Evolutionary conservation across 106 monocot genomes (phyloP).

Genomic region (Acorus calamus): DNA sequence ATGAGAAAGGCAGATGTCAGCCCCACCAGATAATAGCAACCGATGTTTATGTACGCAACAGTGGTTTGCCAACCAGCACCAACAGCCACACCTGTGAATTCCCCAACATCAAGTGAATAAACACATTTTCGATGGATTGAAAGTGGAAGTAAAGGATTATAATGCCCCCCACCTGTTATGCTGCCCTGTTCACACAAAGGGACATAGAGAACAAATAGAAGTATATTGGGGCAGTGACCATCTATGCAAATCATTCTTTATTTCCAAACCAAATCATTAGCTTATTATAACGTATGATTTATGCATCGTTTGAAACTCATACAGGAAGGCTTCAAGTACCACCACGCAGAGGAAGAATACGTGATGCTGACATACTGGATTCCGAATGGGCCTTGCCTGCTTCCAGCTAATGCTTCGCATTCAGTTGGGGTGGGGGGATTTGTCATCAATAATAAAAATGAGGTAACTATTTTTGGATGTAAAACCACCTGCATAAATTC

Average conservation of each 20-base stretch:
- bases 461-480: constrained; percentile 20
- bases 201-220: not conserved
- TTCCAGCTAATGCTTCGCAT: constrained; percentile 91
- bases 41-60: constrained; percentile 23
- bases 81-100: constrained; percentile 22
- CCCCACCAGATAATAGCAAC: constrained; percentile 25
- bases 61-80: constrained; percentile 35
- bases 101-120: not conserved
- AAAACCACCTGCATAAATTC: not conserved
- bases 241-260: too few species aligned
- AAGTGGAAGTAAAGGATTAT: too few species aligned
- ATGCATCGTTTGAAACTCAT: not conserved
- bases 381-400: constrained; percentile 67
- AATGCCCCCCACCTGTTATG: constrained; percentile 6
- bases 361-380: constrained; percentile 90
- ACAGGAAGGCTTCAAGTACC: constrained; percentile 86
- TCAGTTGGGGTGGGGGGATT: constrained; percentile 86
- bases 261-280: too few species aligned
- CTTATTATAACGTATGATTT: not conserved
- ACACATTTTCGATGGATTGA: not conserved
- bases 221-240: too few species aligned
- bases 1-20: constrained; percentile 5
- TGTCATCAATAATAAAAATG: constrained; percentile 69
- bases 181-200: not conserved
- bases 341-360: constrained; percentile 79